Evolutionary conservation across 1,139 yeast genomes (phyloP), one percentile per base, ranked within the genome.

Genomic region (Yamadazyma taylorii): DNA sequence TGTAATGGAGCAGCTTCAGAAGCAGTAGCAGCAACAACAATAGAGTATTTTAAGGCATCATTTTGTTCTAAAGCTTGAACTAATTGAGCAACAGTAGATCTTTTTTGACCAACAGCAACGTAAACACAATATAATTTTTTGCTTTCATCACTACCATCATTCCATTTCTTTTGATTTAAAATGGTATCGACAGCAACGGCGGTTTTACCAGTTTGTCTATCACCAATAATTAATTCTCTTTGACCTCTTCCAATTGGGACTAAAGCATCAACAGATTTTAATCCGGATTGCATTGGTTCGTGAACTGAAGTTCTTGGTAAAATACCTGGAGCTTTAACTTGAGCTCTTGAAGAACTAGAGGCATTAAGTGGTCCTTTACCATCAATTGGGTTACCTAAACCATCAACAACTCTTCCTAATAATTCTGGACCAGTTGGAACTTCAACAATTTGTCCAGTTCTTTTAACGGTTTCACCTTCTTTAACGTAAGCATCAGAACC

Each of bases 1-100:
- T 92, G 99, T 74, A 94, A 82, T 72, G 98, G 99, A 73, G 99
- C 98, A 59, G 98, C 98, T 80, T 92, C 98, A 51, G 98, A 94
- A 58, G 99, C 99, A 63, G 99, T 94, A 62, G 98, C 99, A 52
- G 98, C 97, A 69, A 92, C 97, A 72, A 92, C 81, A 75, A 92
- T 86, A 61, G 97, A 75, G 84, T 92, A 92, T 79, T 92, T 89
- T 75, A 94, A 78, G 60, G 99, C 97, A 69, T 90, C 98, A 69
- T 88, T 78, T 74, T 90, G 92, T 81, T 92, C 99, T 69, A 94
- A 85, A 63, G 97, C 90, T 82, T 92, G 96, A 56, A 94, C 96
- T 66, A 92, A 87, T 81, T 94, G 98, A 60, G 98, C 98, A 60
- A 92, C 98, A 55, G 99, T 92, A 53, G 98, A 94, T 83, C 99